A percentile compares a stretch with the other conserved stretches of the same genome.
Conservation (phyloP, 257 asterid species). For the Solanum etuberosum region DNA sequence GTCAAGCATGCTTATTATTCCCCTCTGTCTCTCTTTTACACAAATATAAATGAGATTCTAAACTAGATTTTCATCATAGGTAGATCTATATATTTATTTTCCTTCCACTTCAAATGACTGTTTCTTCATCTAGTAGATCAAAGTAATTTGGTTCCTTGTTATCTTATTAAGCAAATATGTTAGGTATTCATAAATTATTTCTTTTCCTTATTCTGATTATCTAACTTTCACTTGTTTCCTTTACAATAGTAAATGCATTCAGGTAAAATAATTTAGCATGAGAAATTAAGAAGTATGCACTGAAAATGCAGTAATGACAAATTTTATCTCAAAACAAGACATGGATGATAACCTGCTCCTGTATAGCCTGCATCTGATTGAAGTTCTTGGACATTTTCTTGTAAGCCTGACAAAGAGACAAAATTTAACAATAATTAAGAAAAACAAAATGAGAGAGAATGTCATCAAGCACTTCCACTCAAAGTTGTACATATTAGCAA, state of each 20-base stretch:
- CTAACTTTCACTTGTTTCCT: background rate
- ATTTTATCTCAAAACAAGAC: background rate
- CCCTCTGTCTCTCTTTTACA: background rate
- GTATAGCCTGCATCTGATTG: conserved; percentile 59
- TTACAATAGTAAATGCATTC: background rate
- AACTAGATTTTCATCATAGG: background rate
- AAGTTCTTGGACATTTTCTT: conserved; percentile 68
- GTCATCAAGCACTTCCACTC: background rate
- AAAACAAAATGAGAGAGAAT: background rate
- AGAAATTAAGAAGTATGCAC: background rate
- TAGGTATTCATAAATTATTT: background rate
- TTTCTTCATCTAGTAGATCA: background rate
- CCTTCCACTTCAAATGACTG: background rate
- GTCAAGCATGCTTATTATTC: background rate
- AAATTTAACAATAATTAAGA: background rate
- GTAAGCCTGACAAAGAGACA: conserved; percentile 44
- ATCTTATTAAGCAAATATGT: background rate
- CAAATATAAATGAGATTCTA: background rate
- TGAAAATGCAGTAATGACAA: background rate
- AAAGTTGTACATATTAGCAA: background rate
- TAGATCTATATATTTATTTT: background rate
- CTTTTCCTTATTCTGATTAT: background rate
- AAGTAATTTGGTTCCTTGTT: background rate
- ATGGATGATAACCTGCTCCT: conserved; percentile 58
- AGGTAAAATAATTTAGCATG: background rate